Base-by-base conservation (phyloP, 1,284 basidiomycete species). In the Sanghuangporus weigelae region DNA sequence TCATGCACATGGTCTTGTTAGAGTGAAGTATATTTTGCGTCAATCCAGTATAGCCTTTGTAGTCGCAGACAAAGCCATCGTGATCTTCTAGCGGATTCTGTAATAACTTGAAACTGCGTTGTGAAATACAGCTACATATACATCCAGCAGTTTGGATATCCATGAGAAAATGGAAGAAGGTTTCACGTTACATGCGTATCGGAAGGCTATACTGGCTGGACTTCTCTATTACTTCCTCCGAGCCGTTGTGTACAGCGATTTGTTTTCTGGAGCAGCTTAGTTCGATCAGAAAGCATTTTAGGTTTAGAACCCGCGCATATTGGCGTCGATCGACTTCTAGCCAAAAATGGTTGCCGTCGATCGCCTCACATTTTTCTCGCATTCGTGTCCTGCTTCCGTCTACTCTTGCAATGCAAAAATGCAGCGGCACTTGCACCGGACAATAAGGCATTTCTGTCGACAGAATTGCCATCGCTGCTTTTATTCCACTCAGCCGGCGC, bases 401-500 rank as follows among this genome's bases (percentile, higher is more conserved):
- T 39, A 10, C 23, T 21, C 21, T 42, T 42, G 35, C n/a, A 6
- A 39, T 39, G 10, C 21, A 23, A 23, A 2, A 31, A 64, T 64
- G 63, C 63, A 64, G 44, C 59, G 59, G 23, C 48, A 61, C 19
- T 31, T 64, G n/a, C 59, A 58, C 26, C 23, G 38, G 19, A 51
- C 59, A 21, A 36, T 64, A 21, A 61, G 54, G 42, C 39, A 51
- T 7, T 49, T 61, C 6, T 64, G 59, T 53, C 63, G 59, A n/a
- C 59, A 64, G 10, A 7, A 42, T 39, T 64, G 63, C 51, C 59
- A 59, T 31, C 63, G 56, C 8, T 46, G 59, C 31, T 38, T 64
- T 16, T 64, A 61, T 39, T 61, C 63, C 7, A 40, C 44, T 21
- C 59, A 64, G n/a, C 38, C 50, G n/a, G 62, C 49, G 12, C 57